Conservation (phyloP, 2,329 filamentous ascomycete species). For the Scorias spongiosa region DNA sequence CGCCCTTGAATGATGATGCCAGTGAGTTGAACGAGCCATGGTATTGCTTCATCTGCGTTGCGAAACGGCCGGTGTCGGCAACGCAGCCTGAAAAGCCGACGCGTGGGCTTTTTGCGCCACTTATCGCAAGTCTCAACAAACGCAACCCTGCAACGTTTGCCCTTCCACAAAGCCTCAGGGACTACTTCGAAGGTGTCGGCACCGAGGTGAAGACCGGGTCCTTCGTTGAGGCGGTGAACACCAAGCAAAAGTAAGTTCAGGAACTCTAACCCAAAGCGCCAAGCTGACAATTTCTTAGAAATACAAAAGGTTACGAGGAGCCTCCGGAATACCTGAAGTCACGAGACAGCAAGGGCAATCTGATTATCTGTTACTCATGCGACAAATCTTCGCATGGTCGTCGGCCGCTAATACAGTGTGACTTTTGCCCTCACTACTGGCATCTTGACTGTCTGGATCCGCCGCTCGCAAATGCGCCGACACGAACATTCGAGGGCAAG, state of each 20-base stretch:
- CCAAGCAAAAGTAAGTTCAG: slow-evolving; percentile 6
- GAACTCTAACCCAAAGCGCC: too few relatives aligned
- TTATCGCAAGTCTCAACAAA: slow-evolving; percentile 38
- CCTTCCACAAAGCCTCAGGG: slow-evolving; percentile 55
- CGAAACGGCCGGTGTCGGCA: slow-evolving; percentile 18
- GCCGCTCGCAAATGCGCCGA: slow-evolving; percentile 64
- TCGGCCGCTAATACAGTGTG: slow-evolving; percentile 72
- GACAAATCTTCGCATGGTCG: slow-evolving; percentile 43
- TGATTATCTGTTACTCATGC: slow-evolving; percentile 66
- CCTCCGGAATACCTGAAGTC: slow-evolving; percentile 15
- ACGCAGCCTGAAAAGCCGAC: slow-evolving; percentile 22
- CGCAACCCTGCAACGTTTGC: slow-evolving; percentile 24
- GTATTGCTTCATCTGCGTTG: slow-evolving; percentile 64
- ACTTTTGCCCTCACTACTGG: slow-evolving; percentile 68
- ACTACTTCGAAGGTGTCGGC: slow-evolving; percentile 64
- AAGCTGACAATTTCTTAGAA: neutral
- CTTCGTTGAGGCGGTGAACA: slow-evolving; percentile 55
- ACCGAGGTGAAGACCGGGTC: slow-evolving; percentile 57
- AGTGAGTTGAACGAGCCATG: slow-evolving; percentile 48
- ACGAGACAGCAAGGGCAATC: slow-evolving; percentile 51
- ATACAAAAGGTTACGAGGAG: slow-evolving; percentile 29
- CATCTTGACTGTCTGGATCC: slow-evolving; percentile 87
- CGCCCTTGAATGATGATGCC: slow-evolving; percentile 44
- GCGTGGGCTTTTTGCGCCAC: slow-evolving; percentile 43
- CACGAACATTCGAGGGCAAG: slow-evolving; percentile 33